Evolutionary conservation across 345 rosid species (phyloP), one percentile per base, ranked within the genome.

Genomic region (Noccaea caerulescens): DNA sequence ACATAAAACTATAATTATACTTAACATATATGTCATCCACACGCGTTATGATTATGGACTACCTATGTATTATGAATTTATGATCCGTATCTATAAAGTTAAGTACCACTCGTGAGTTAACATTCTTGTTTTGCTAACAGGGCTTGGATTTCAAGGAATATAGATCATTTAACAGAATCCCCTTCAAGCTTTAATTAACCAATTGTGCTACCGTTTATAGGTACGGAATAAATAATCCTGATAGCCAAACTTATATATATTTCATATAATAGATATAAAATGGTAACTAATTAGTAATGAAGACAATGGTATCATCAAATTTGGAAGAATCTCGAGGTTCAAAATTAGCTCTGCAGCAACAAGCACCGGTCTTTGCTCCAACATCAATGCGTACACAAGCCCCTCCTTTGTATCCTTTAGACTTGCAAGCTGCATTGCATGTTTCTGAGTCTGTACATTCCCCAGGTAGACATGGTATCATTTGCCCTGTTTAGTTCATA

Each of bases 371-470:
- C 3, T 8, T 25, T 27, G 33, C 10, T 10, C 43, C 50, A 62
- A 52, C 0, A 5, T 0, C 0, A 7, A 44, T 34, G 3, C 0
- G 6, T 6, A 63, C 11, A 56, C 71, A 72, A 72, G 10, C 42
- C 43, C 76, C 76, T 55, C 76, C 76, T 55, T 39, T 10, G 71
- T 72, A 25, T 37, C 58, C 71, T 10, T 37, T 27, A 4, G 65
- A 14, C 55, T 45, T 37, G 76, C 71, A 72, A 55, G 50, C 43
- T 45, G 4, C 10, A 56, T 30, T 8, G 42, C 71, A 72, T 3
- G 3, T 1, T 4, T 12, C 4, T 62, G 76, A 0, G 50, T 14
- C 7, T 37, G 58, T 64, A 11, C 76, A 72, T 13, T 0, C 13
- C 10, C 32, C 71, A 14, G 64, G 42, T 10, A 63, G 10, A 36